A percentile compares a stretch with the other conserved stretches of the same genome.
phyloP scores from a whole-genome alignment of 768 basidiomycete species.

The Astraeus odoratus region DNA sequence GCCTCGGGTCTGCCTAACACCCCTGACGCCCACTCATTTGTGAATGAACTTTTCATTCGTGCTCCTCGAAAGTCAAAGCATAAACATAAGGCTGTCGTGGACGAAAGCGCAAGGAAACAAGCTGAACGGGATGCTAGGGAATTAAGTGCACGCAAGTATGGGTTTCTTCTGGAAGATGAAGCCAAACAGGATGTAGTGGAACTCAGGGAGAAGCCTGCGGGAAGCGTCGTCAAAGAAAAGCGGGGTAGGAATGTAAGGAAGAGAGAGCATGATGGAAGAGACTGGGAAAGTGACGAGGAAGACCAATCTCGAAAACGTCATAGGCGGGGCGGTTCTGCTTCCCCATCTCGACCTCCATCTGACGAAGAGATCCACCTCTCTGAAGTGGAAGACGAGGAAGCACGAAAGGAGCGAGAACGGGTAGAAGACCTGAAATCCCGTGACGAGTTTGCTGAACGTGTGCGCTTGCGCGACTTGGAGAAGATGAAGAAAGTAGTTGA shows the following conservation, averaged over 20 bases:
- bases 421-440: constrained; percentile 76
- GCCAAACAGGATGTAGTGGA: constrained; percentile 35
- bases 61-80: constrained; percentile 75
- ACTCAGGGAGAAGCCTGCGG: constrained; percentile 22
- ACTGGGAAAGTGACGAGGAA: constrained; percentile 92
- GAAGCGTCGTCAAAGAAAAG: constrained; percentile 36
- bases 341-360: constrained; percentile 12
- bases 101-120: constrained; percentile 47
- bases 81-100: constrained; percentile 41
- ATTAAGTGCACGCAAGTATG: constrained; percentile 66
- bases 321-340: constrained; percentile 39
- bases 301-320: constrained; percentile 63
- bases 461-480: constrained; percentile 76
- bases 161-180: constrained; percentile 80
- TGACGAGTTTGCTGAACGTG: constrained; percentile 89
- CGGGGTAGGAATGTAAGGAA: constrained; percentile 68
- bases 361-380: constrained; percentile 38
- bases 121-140: constrained; percentile 72
- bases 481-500: constrained; percentile 87
- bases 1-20: constrained; percentile 77
- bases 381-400: constrained; percentile 76
- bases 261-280: constrained; percentile 70
- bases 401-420: constrained; percentile 64
- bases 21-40: constrained; percentile 73
- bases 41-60: constrained; percentile 65